Conservation (phyloP, 1,284 basidiomycete species). For the Gastroboletus turbinatus region DNA sequence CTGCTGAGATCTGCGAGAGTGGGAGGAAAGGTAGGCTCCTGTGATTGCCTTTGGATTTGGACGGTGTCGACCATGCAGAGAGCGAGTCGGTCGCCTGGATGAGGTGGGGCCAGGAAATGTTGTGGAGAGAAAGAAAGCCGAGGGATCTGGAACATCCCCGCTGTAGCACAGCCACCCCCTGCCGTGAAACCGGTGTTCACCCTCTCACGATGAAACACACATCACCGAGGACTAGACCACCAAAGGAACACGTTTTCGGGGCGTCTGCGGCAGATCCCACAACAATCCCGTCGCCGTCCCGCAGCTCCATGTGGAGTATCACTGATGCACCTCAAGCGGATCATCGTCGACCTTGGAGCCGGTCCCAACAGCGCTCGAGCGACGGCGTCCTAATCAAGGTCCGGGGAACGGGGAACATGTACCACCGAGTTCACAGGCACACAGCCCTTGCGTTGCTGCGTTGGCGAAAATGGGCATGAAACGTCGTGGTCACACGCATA, state of each 20-base stretch:
- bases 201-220: slow-evolving; percentile 3
- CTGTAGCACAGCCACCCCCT: slow-evolving; percentile 27
- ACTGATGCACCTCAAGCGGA: background rate
- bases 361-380: background rate
- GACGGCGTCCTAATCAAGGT: background rate
- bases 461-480: background rate
- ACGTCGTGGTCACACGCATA: background rate
- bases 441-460: background rate
- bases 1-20: slow-evolving; percentile 66
- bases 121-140: slow-evolving; percentile 6
- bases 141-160: slow-evolving; percentile 21
- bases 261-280: no score
- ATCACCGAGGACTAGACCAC: background rate
- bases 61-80: slow-evolving; percentile 14
- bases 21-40: slow-evolving; percentile 32
- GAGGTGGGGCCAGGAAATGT: no score
- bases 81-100: no score
- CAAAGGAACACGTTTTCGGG: no score
- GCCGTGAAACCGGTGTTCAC: slow-evolving; percentile 2
- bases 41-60: background rate
- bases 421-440: background rate
- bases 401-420: background rate
- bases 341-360: background rate
- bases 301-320: background rate
- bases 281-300: background rate